Evolutionary conservation across 805 yeast genomes (phyloP).

Genomic region (Starmerella davenportii): DNA sequence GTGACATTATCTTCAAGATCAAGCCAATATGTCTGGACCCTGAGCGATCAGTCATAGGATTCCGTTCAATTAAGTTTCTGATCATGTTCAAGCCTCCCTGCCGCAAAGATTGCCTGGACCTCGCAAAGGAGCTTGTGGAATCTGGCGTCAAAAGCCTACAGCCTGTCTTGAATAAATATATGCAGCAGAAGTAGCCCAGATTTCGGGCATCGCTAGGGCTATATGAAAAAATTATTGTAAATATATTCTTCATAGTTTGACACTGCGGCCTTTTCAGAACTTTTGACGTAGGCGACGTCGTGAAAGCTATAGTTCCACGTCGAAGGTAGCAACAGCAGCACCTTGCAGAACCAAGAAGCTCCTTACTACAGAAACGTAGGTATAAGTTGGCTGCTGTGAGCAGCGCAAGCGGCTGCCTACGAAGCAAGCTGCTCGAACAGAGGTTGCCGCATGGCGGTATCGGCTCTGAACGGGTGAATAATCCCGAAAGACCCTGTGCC

Average conservation of each 20-base stretch:
- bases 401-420: too few species aligned
- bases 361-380: too few species aligned
- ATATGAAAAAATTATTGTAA: not conserved
- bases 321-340: too few species aligned
- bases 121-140: conserved; percentile 20
- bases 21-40: conserved; percentile 74
- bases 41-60: conserved; percentile 58
- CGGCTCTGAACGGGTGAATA: conserved; percentile 22
- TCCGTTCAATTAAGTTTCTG: conserved; percentile 58
- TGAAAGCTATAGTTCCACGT: too few species aligned
- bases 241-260: too few species aligned
- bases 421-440: conserved; percentile 14
- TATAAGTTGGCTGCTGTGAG: too few species aligned
- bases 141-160: conserved; percentile 15
- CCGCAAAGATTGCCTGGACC: conserved; percentile 27
- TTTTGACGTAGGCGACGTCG: not conserved
- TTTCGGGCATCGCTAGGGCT: not conserved
- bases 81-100: conserved; percentile 86
- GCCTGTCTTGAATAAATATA: conserved; percentile 18
- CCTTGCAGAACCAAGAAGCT: too few species aligned
- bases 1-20: conserved; percentile 42
- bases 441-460: conserved; percentile 10
- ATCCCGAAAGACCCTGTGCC: conserved; percentile 95
- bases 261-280: not conserved
- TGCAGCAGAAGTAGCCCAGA: not conserved